phyloP scores from a whole-genome alignment of 2,329 filamentous ascomycete species.

The Phyllosticta citribraziliensis region DNA sequence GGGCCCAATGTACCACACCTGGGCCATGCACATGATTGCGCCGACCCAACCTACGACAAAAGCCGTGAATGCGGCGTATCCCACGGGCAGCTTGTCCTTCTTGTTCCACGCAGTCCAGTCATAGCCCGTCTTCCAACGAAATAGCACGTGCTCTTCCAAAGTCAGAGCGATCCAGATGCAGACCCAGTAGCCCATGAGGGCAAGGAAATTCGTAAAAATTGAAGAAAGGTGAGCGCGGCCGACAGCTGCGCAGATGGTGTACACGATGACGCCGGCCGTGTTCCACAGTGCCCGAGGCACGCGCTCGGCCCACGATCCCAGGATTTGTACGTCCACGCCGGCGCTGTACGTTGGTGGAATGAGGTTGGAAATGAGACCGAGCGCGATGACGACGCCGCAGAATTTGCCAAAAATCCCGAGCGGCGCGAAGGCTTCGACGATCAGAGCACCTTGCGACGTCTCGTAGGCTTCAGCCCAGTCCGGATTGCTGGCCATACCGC shows the following conservation, averaged over 20 bases:
- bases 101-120: slow-evolving; percentile 55
- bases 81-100: slow-evolving; percentile 48
- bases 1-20: slow-evolving; percentile 60
- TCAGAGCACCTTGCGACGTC: slow-evolving; percentile 52
- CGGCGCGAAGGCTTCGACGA: slow-evolving; percentile 51
- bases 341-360: slow-evolving; percentile 55
- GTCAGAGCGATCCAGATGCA: slow-evolving; percentile 55
- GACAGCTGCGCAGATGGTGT: slow-evolving; percentile 54
- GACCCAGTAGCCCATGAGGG: slow-evolving; percentile 63
- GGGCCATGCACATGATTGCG: slow-evolving; percentile 57
- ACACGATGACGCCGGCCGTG: slow-evolving; percentile 51
- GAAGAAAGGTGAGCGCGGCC: slow-evolving; percentile 50
- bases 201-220: slow-evolving; percentile 61
- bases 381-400: slow-evolving; percentile 53
- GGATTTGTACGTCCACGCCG: slow-evolving; percentile 58
- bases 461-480: slow-evolving; percentile 49
- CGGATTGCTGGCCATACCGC: slow-evolving; percentile 42
- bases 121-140: slow-evolving; percentile 40
- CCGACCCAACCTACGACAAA: slow-evolving; percentile 58
- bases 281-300: slow-evolving; percentile 59
- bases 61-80: slow-evolving; percentile 49
- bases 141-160: slow-evolving; percentile 53
- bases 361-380: slow-evolving; percentile 57
- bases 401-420: slow-evolving; percentile 56
- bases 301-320: slow-evolving; percentile 47